Evolutionary conservation across 305 asterid species (phyloP).

Genomic region (Plantago lanceolata): DNA sequence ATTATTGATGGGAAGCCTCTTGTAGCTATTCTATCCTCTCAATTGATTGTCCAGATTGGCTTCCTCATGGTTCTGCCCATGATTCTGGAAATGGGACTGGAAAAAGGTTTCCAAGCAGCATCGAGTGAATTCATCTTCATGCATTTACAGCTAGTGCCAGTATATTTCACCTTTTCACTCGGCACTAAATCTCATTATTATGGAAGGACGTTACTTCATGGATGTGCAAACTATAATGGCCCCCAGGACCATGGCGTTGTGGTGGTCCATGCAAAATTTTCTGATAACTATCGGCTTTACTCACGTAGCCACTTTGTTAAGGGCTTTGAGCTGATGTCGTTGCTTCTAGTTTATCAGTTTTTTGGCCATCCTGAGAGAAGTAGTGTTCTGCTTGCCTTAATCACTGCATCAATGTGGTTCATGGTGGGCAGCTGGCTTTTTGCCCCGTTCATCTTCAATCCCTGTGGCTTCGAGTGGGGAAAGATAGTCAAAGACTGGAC

Average conservation of each 20-base stretch:
- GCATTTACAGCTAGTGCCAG: slow-evolving; percentile 86
- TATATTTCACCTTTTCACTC: slow-evolving; percentile 81
- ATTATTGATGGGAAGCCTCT: slow-evolving; percentile 57
- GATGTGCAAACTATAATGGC: slow-evolving; percentile 73
- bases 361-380: slow-evolving; percentile 70
- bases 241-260: slow-evolving; percentile 85
- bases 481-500: slow-evolving; percentile 92
- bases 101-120: slow-evolving; percentile 83
- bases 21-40: slow-evolving; percentile 85
- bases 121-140: slow-evolving; percentile 74
- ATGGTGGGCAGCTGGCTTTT: slow-evolving; percentile 94
- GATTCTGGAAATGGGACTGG: slow-evolving; percentile 94
- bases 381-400: slow-evolving; percentile 59
- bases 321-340: slow-evolving; percentile 78
- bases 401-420: slow-evolving; percentile 85
- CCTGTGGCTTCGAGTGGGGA: slow-evolving; percentile 96
- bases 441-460: slow-evolving; percentile 90
- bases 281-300: slow-evolving; percentile 77
- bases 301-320: slow-evolving; percentile 91
- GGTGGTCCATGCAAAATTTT: slow-evolving; percentile 86
- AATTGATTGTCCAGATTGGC: slow-evolving; percentile 84
- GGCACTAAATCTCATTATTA: slow-evolving; percentile 85
- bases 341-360: slow-evolving; percentile 71
- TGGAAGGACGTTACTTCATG: slow-evolving; percentile 85
- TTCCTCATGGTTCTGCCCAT: slow-evolving; percentile 85